Evolutionary conservation across 2,329 filamentous ascomycete species (phyloP).

Genomic region (Simplicillium aogashimaense): DNA sequence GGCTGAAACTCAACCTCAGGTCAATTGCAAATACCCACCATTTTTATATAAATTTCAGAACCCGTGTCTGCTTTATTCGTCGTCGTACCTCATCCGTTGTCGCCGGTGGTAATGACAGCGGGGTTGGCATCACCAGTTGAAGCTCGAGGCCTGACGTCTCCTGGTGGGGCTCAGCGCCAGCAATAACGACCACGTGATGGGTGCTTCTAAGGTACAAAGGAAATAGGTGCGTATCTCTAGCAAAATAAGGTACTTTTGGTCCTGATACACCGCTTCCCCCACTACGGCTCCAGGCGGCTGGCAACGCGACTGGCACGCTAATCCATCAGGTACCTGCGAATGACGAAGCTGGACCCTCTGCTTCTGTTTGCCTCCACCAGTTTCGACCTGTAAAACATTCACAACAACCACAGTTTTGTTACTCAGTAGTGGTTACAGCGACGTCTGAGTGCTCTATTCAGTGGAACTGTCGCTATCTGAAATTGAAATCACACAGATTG

Average conservation of each 20-base stretch:
- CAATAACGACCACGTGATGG: slow-evolving; percentile 4
- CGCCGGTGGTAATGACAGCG: slow-evolving; percentile 5
- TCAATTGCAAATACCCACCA: slow-evolving; percentile 2
- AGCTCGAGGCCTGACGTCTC: slow-evolving; percentile 23
- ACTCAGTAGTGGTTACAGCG: background rate
- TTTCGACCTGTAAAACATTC: background rate
- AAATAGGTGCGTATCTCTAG: background rate
- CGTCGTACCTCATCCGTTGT: slow-evolving; percentile 3
- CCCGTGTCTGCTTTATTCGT: slow-evolving; percentile 1
- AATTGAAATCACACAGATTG: slow-evolving; percentile 1
- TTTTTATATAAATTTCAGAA: background rate
- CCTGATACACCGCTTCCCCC: slow-evolving; percentile 4
- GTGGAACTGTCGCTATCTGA: slow-evolving; percentile 3
- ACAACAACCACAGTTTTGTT: background rate
- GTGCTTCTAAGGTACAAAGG: background rate
- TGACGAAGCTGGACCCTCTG: slow-evolving; percentile 17
- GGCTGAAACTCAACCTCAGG: background rate
- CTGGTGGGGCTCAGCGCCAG: slow-evolving; percentile 17
- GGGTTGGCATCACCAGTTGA: slow-evolving; percentile 8
- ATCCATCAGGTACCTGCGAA: slow-evolving; percentile 20
- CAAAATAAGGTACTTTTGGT: background rate
- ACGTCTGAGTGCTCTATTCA: background rate
- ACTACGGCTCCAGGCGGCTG: slow-evolving; percentile 1
- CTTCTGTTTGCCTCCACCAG: slow-evolving; percentile 6
- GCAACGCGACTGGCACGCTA: slow-evolving; percentile 1